Percentiles rank a stretch among this genome's conserved stretches.
phyloP scores from a whole-genome alignment of 2,329 filamentous ascomycete species.

The Corynespora cassiicola region DNA sequence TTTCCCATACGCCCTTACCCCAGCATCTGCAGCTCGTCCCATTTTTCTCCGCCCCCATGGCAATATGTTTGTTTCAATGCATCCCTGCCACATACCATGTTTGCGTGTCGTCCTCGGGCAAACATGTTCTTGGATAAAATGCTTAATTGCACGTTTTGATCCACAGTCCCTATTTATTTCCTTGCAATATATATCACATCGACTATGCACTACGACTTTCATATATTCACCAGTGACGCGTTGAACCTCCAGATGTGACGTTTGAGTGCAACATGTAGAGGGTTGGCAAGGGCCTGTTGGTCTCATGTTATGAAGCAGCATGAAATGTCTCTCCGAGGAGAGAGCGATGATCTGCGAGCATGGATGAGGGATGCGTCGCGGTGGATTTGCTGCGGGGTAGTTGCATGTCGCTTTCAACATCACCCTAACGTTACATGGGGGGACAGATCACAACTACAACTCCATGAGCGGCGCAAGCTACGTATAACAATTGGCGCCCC shows the following conservation, averaged over 20 bases:
- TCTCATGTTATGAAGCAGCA: neutral
- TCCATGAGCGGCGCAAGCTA: too few species aligned
- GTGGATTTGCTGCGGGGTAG: conserved; percentile 21
- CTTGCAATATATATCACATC: conserved; percentile 5
- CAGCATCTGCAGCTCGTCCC: neutral
- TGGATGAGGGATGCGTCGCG: neutral
- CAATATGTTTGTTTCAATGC: neutral
- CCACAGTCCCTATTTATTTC: conserved; percentile 3
- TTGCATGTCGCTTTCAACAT: conserved; percentile 17
- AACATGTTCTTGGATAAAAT: conserved; percentile 22
- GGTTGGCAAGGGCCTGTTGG: too few species aligned
- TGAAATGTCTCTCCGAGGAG: neutral
- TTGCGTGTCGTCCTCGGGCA: too few species aligned
- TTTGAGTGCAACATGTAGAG: conserved; percentile 14
- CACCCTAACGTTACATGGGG: conserved; percentile 24
- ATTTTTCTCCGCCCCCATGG: neutral
- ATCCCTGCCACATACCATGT: neutral
- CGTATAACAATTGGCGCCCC: too few species aligned
- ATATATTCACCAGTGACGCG: conserved; percentile 18
- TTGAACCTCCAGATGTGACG: conserved; percentile 13
- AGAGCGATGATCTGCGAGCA: neutral
- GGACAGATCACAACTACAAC: conserved; percentile 14
- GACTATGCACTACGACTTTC: conserved; percentile 19
- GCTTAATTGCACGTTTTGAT: conserved; percentile 8
- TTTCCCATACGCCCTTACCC: conserved; percentile 5